Evolutionary conservation across 106 monocot genomes (phyloP), one percentile per base, ranked within the genome.

Genomic region (Vanilla planifolia): DNA sequence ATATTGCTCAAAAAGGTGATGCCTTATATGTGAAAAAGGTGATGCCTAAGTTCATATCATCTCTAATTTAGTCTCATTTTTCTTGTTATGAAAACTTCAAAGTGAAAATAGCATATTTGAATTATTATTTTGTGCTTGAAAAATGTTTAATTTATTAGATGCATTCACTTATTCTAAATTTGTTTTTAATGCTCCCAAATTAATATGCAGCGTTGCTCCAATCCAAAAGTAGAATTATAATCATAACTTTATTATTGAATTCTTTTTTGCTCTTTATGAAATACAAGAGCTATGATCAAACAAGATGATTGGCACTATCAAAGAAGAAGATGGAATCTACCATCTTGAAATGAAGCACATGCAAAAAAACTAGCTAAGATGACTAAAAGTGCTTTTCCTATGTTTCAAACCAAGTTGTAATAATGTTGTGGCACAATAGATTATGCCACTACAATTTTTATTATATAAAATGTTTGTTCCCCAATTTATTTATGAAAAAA

Each of bases 391-490:
- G 8, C 10, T 28, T 28, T 30, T 6, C 8, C 13, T 29, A 3
- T 55, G 8, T 28, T 55, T 55, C 3, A 16, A 32, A 3, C 32
- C 10, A 9, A 16, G 16, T 4, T 6, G 1, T 30, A 55, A 55
- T 55, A 55, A 55, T 55, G 55, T 1, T 55, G 28, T 55, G 29
- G 16, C 55, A 28, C 25, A 26, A 32, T 30, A 55, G 55, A 16
- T 2, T 55, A 3, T 26, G 55, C 55, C 55, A 16, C 46, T 15
- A n/a, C n/a, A n/a, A n/a, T n/a, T 16, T 9, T 16, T 4, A 16
- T 46, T 19, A 46, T 16, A 6, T 16, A 3, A 46, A 13, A 46
- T 16, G 16, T 46, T 3, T 46, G 16, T 46, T 13, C 17, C 46
- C 46, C 3, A 16, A 4, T 15, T 46, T 19, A 46, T 16, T 16